A percentile compares a stretch with the other conserved stretches of the same genome.
Evolutionary conservation across 164 flowering plant genomes (phyloP).

Genomic region (Vitis labrusca): DNA sequence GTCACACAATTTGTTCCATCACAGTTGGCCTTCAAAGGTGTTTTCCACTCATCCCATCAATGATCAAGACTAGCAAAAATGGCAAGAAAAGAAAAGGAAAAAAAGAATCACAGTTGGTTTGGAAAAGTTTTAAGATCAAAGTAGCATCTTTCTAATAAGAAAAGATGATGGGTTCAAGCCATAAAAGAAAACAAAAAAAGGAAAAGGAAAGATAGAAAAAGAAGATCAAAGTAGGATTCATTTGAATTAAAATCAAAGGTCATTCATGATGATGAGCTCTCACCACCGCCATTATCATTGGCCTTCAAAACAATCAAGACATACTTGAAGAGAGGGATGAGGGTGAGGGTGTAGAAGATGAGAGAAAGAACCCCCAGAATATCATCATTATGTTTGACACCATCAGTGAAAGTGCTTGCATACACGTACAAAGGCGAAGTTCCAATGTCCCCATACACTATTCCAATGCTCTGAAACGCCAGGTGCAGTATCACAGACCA

Average conservation of each 20-base stretch:
- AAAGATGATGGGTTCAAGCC: too few species aligned
- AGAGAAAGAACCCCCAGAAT: conserved; percentile 33
- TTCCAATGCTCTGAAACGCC: conserved; percentile 15
- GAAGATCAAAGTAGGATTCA: too few species aligned
- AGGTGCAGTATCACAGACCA: conserved; percentile 50
- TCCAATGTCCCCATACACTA: conserved; percentile 40
- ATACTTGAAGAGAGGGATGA: conserved; percentile 35
- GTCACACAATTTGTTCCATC: too few species aligned
- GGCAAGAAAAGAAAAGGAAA: too few species aligned
- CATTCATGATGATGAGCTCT: background rate
- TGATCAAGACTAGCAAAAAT: too few species aligned
- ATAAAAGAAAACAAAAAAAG: too few species aligned
- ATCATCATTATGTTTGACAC: conserved; percentile 10
- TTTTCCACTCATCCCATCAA: too few species aligned
- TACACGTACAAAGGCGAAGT: conserved; percentile 37
- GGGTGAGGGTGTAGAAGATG: conserved; percentile 31
- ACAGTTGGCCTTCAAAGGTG: too few species aligned
- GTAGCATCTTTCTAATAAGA: too few species aligned
- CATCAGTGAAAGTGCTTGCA: conserved; percentile 27
- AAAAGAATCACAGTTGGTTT: too few species aligned
- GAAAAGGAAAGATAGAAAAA: too few species aligned
- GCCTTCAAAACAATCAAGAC: conserved; percentile 30
- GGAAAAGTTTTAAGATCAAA: too few species aligned
- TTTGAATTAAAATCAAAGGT: background rate
- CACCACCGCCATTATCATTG: conserved; percentile 40